Conservation (phyloP, 225 moss, liverwort and hornwort genomes). For the Pseudisothecium myosuroides region DNA sequence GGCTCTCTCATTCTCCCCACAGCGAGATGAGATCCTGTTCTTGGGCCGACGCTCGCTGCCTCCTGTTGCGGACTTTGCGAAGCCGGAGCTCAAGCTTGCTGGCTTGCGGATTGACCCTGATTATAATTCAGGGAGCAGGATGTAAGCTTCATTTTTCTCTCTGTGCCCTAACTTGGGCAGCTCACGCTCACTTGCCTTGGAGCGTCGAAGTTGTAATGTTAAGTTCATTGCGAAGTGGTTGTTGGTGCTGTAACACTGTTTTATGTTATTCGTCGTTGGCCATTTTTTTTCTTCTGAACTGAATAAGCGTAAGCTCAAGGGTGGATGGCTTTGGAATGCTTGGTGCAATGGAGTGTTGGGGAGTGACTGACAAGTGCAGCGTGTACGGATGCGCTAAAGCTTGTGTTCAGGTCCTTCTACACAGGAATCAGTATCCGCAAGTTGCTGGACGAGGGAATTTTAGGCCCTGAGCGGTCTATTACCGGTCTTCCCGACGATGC, state of each 20-base stretch:
- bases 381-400: slow-evolving; percentile 55
- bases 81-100: slow-evolving; percentile 57
- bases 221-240: not conserved
- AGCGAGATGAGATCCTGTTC: slow-evolving; percentile 46
- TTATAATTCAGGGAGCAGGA: slow-evolving; percentile 41
- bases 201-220: not conserved
- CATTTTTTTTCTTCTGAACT: not conserved
- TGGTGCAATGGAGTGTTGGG: not conserved
- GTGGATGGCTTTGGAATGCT: not conserved
- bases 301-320: not conserved
- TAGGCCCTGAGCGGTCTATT: slow-evolving; percentile 54
- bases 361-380: slow-evolving; percentile 23
- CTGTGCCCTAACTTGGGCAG: not conserved
- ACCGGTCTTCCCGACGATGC: slow-evolving; percentile 62
- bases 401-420: slow-evolving; percentile 91
- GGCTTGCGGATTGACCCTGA: slow-evolving; percentile 52
- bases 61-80: slow-evolving; percentile 44
- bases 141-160: slow-evolving; percentile 23
- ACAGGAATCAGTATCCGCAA: slow-evolving; percentile 75
- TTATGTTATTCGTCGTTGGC: not conserved
- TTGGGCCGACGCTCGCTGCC: slow-evolving; percentile 41
- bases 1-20: slow-evolving; percentile 48
- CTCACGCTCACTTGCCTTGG: not conserved
- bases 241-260: not conserved
- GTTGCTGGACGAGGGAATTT: slow-evolving; percentile 54